Evolutionary conservation across 768 basidiomycete species (phyloP).

Genomic region (Podaxis sp.): DNA sequence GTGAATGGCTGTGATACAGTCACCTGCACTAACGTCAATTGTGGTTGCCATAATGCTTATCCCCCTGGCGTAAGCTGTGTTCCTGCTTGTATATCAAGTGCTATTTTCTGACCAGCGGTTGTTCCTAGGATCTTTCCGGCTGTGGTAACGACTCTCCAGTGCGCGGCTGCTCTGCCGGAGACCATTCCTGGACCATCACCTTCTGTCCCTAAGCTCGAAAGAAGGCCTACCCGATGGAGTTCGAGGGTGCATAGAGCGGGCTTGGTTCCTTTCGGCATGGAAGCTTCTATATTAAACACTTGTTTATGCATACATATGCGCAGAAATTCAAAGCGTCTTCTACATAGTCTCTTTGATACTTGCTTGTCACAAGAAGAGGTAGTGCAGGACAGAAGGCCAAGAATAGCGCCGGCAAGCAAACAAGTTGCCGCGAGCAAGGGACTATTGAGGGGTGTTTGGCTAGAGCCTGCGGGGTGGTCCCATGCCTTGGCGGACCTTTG

Average conservation of each 20-base stretch:
- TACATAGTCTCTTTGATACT: neutral
- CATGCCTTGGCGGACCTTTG: slow-evolving; percentile 12
- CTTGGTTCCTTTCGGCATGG: neutral
- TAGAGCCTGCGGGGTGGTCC: slow-evolving; percentile 1
- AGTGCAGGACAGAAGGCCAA: neutral
- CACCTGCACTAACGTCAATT: slow-evolving; percentile 36
- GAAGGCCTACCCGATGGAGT: neutral
- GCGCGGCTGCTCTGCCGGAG: slow-evolving; percentile 33
- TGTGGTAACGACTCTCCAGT: slow-evolving; percentile 38
- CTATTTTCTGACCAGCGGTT: neutral
- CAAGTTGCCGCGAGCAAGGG: slow-evolving; percentile 1
- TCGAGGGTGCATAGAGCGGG: neutral
- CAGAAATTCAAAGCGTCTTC: neutral
- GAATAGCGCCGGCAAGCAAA: neutral
- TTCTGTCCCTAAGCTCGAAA: slow-evolving; percentile 27
- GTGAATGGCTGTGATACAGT: slow-evolving; percentile 38
- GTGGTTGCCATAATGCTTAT: slow-evolving; percentile 32
- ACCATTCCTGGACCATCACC: slow-evolving; percentile 31
- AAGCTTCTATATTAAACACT: neutral
- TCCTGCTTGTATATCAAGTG: neutral
- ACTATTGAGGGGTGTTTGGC: slow-evolving; percentile 11
- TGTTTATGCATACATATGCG: neutral
- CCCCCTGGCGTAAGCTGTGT: slow-evolving; percentile 28
- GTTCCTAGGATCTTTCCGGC: slow-evolving; percentile 31
- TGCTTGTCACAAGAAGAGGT: too few species aligned